Percentiles rank a stretch among this genome's conserved stretches.
These are phyloP conservation scores for Aspergillus hiratsukae DNA, from an alignment of 2,329 filamentous ascomycete genomes.

Conservation along the genomic window DNA sequence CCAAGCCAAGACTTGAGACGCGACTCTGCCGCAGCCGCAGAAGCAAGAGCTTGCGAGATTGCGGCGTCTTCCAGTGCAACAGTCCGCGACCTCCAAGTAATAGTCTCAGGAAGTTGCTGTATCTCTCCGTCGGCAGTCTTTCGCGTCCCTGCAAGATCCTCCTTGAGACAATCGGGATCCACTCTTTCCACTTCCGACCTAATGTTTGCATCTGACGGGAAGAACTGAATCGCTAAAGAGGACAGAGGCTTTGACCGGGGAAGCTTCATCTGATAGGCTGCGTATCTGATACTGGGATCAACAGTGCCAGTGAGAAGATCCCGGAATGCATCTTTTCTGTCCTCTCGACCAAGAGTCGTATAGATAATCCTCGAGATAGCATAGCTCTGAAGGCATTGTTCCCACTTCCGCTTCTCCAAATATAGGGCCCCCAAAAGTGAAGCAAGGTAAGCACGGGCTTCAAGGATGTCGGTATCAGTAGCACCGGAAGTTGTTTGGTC, in stretches of 20 bases:
- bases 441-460: constrained; percentile 78
- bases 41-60: constrained; percentile 77
- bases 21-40: constrained; percentile 57
- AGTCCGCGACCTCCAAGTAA: constrained; percentile 79
- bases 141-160: constrained; percentile 50
- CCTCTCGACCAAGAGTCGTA: constrained; percentile 61
- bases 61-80: constrained; percentile 90
- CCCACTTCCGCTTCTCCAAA: constrained; percentile 88
- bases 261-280: constrained; percentile 85
- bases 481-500: constrained; percentile 62
- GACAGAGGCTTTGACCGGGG: constrained; percentile 79
- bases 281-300: constrained; percentile 90
- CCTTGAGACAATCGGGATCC: constrained; percentile 63
- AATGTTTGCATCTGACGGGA: constrained; percentile 60
- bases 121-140: constrained; percentile 40
- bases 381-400: constrained; percentile 69
- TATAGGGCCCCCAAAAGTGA: constrained; percentile 70
- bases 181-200: constrained; percentile 65
- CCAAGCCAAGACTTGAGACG: constrained; percentile 46
- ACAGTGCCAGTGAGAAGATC: constrained; percentile 81
- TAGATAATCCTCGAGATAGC: constrained; percentile 79
- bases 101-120: constrained; percentile 61
- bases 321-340: constrained; percentile 73
- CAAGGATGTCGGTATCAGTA: constrained; percentile 66
- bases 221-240: constrained; percentile 72